Evolutionary conservation across 495 filamentous ascomycete species (phyloP).

Genomic region (Lepraria neglecta): DNA sequence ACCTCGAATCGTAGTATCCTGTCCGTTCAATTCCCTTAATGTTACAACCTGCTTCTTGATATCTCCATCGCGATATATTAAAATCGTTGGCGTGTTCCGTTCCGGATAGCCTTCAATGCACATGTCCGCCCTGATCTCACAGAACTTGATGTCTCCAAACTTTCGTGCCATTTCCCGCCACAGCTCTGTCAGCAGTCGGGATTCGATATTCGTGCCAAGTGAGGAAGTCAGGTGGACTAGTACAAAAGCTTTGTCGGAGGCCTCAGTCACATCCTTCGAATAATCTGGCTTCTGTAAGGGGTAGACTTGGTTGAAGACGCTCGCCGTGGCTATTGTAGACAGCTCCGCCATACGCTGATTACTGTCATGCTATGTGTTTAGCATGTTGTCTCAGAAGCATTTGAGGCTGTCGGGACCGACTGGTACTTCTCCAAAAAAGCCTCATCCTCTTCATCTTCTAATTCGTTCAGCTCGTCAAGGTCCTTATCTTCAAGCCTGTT

Average conservation of each 20-base stretch:
- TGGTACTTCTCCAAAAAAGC: conserved; percentile 81
- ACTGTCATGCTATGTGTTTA: conserved; percentile 36
- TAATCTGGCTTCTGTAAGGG: conserved; percentile 93
- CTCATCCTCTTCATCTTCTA: conserved; percentile 95
- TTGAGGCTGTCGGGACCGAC: conserved; percentile 32
- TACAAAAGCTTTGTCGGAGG: conserved; percentile 65
- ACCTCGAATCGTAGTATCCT: conserved; percentile 60
- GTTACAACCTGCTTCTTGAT: conserved; percentile 85
- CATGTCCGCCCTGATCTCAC: conserved; percentile 85
- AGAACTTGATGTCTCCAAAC: conserved; percentile 94
- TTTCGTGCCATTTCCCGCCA: conserved; percentile 78
- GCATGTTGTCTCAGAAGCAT: conserved; percentile 5
- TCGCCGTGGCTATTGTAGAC: conserved; percentile 61
- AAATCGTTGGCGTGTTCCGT: conserved; percentile 85
- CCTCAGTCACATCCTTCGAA: conserved; percentile 83
- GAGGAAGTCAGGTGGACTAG: conserved; percentile 81
- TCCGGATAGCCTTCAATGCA: conserved; percentile 97
- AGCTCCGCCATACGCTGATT: conserved; percentile 81
- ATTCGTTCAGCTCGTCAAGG: conserved; percentile 82
- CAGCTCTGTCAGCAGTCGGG: conserved; percentile 71
- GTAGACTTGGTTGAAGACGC: conserved; percentile 82
- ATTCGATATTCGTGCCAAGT: conserved; percentile 71
- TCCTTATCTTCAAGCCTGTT: conserved; percentile 90
- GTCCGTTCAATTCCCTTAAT: conserved; percentile 68
- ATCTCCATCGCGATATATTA: conserved; percentile 87